phyloP scores from a whole-genome alignment of 768 basidiomycete species.

The Podaxis rugospora region DNA sequence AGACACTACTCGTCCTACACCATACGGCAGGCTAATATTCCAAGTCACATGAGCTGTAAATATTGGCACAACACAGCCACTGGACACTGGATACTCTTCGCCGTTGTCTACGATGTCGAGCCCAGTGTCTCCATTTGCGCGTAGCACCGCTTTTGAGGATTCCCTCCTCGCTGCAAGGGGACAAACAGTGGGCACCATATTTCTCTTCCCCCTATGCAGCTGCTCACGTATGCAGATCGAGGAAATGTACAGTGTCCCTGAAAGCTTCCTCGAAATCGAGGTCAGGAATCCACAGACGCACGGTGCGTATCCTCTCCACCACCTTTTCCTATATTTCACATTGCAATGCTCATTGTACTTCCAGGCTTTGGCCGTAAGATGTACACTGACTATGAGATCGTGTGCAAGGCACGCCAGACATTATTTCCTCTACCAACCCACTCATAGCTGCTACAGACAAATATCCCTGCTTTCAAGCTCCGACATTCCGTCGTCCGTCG shows the following conservation, averaged over 20 bases:
- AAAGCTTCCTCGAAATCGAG: slow-evolving; percentile 97
- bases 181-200: slow-evolving; percentile 45
- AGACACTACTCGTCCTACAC: no score
- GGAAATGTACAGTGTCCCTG: slow-evolving; percentile 97
- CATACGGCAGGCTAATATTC: no score
- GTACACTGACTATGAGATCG: slow-evolving; percentile 99
- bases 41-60: background rate
- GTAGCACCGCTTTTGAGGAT: slow-evolving; percentile 54
- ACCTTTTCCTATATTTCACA: background rate
- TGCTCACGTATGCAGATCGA: slow-evolving; percentile 59
- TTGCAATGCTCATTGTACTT: background rate
- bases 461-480: slow-evolving; percentile 98
- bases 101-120: slow-evolving; percentile 24
- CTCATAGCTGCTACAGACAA: slow-evolving; percentile 58
- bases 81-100: background rate
- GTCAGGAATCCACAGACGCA: slow-evolving; percentile 97
- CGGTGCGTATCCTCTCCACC: slow-evolving; percentile 43
- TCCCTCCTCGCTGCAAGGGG: slow-evolving; percentile 44
- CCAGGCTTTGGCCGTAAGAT: slow-evolving; percentile 95
- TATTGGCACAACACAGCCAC: background rate
- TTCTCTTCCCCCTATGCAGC: background rate
- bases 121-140: slow-evolving; percentile 58
- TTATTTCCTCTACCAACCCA: slow-evolving; percentile 1
- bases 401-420: slow-evolving; percentile 73
- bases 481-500: slow-evolving; percentile 87